Conservation (phyloP, 805 yeast genomes). For the Saccharomycopsis malanga region DNA sequence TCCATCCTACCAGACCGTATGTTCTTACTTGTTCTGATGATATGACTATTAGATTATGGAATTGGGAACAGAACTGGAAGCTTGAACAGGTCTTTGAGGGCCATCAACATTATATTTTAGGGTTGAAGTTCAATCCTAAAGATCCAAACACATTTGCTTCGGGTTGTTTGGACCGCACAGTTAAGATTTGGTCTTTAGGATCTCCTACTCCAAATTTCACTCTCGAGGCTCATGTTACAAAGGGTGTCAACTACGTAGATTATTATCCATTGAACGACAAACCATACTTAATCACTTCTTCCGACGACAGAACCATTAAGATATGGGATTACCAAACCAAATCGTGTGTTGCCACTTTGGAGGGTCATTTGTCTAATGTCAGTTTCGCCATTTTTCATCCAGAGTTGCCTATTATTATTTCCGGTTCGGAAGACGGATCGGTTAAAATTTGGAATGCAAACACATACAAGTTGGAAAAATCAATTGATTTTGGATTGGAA, state of each 20-base stretch:
- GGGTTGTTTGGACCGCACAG: slow-evolving; percentile 93
- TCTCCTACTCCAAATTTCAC: slow-evolving; percentile 86
- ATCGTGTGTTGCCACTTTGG: slow-evolving; percentile 87
- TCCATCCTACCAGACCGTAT: slow-evolving; percentile 90
- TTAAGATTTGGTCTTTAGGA: slow-evolving; percentile 93
- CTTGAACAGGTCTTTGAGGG: slow-evolving; percentile 89
- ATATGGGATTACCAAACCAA: slow-evolving; percentile 98
- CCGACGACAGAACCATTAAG: slow-evolving; percentile 84
- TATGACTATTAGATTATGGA: slow-evolving; percentile 87
- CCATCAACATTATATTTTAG: slow-evolving; percentile 93
- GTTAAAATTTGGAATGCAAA: slow-evolving; percentile 91
- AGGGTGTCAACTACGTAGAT: slow-evolving; percentile 94
- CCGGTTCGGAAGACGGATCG: slow-evolving; percentile 96
- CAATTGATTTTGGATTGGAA: slow-evolving; percentile 85
- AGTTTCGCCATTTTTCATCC: slow-evolving; percentile 98
- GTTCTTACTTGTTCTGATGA: slow-evolving; percentile 89
- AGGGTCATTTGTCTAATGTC: slow-evolving; percentile 90
- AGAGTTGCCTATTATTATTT: slow-evolving; percentile 87
- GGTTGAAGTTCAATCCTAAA: slow-evolving; percentile 91
- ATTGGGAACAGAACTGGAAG: slow-evolving; percentile 94
- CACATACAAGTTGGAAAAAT: slow-evolving; percentile 88
- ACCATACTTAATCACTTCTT: slow-evolving; percentile 87
- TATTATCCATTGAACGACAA: slow-evolving; percentile 96
- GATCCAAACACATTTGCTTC: slow-evolving; percentile 97
- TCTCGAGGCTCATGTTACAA: slow-evolving; percentile 79